Percentiles rank a stretch among this genome's conserved stretches.
Evolutionary conservation across 345 rosid species (phyloP).

Genomic region (Gossypium mustelinum): DNA sequence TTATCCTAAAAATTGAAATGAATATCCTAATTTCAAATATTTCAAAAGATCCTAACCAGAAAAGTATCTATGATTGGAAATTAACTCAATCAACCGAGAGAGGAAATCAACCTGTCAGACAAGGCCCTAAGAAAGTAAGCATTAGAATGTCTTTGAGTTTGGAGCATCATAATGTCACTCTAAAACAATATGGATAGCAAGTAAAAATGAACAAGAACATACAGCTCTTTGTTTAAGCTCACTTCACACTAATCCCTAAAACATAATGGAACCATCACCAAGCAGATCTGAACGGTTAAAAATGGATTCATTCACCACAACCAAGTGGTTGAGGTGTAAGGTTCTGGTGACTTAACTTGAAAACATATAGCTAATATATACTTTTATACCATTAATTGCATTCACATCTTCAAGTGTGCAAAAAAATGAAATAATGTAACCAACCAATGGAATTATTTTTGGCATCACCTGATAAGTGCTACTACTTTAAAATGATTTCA

Average conservation of each 20-base stretch:
- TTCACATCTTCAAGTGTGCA: not conserved
- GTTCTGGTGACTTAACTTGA: not conserved
- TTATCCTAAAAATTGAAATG: not conserved
- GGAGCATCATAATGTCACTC: not conserved
- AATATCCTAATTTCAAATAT: not conserved
- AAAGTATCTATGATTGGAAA: not conserved
- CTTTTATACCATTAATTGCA: not conserved
- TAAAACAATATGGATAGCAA: not conserved
- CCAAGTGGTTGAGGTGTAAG: not conserved
- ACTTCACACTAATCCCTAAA: not conserved
- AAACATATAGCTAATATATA: not conserved
- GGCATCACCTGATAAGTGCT: not conserved
- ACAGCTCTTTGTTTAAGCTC: not conserved
- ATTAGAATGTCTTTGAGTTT: not conserved
- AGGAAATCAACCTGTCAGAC: constrained; percentile 7
- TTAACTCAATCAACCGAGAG: not conserved
- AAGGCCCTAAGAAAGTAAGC: not conserved
- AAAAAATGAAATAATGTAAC: not conserved
- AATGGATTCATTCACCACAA: not conserved
- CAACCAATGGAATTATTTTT: not conserved
- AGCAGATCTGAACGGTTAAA: not conserved
- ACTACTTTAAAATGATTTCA: not conserved
- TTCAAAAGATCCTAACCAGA: not conserved
- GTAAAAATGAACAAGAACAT: not conserved
- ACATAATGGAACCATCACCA: not conserved